phyloP scores from a whole-genome alignment of 1,139 yeast species.

The Hansenula sp. region DNA sequence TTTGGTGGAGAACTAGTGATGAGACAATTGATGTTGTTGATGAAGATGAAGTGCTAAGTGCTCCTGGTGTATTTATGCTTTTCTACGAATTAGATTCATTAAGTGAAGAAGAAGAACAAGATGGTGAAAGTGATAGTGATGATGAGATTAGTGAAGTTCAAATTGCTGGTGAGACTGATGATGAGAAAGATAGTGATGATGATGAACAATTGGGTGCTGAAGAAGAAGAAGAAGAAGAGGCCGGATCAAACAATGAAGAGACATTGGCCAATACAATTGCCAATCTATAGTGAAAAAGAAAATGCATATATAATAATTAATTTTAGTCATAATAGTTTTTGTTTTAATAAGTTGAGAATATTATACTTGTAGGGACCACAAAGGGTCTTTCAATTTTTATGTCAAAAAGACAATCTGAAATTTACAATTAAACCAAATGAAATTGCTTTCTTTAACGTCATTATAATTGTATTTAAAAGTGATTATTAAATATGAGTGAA shows the following conservation, averaged over 20 bases:
- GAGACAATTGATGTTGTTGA: constrained; percentile 78
- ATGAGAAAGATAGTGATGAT: background rate
- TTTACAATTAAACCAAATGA: no score
- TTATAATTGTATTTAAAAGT: no score
- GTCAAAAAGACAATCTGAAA: no score
- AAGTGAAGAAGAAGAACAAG: constrained; percentile 21
- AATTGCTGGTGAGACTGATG: background rate
- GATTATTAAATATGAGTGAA: no score
- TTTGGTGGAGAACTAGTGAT: constrained; percentile 95
- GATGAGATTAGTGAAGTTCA: constrained; percentile 17
- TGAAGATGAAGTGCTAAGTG: constrained; percentile 71
- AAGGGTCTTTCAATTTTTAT: no score
- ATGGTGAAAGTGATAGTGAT: constrained; percentile 10
- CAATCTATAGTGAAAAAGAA: no score
- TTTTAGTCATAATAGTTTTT: no score
- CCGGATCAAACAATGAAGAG: background rate
- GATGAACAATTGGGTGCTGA: background rate
- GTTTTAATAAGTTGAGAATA: no score
- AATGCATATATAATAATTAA: no score
- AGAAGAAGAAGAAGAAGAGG: background rate
- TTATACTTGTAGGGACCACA: no score
- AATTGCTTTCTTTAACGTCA: no score
- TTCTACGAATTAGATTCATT: constrained; percentile 67
- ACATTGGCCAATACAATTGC: background rate
- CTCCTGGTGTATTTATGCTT: constrained; percentile 90